Percentiles rank a stretch among this genome's conserved stretches.
Conservation (phyloP, 306 rosid genomes). For the Abrus pulchellus region DNA sequence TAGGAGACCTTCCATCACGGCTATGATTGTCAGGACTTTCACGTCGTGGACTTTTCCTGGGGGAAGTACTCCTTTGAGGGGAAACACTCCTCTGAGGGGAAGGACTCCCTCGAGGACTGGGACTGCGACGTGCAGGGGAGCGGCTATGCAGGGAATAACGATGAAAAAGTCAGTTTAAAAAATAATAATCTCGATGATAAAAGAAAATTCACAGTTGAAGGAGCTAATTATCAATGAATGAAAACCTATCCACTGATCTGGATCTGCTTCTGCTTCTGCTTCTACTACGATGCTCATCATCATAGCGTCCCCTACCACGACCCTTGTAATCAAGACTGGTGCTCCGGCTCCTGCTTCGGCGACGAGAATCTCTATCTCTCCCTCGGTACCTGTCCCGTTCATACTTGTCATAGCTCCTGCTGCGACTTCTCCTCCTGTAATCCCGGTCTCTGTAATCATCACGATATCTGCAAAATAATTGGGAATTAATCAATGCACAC, state of each 20-base stretch:
- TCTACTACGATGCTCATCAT: slow-evolving; percentile 67
- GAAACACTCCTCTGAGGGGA: slow-evolving; percentile 63
- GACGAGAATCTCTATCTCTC: slow-evolving; percentile 65
- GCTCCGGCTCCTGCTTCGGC: slow-evolving; percentile 80
- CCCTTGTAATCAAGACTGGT: slow-evolving; percentile 74
- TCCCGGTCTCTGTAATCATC: slow-evolving; percentile 74
- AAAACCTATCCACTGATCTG: slow-evolving; percentile 74
- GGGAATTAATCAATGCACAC: not conserved
- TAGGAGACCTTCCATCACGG: slow-evolving; percentile 59
- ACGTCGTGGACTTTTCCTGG: slow-evolving; percentile 60
- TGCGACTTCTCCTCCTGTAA: slow-evolving; percentile 74
- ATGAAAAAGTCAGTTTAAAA: not conserved
- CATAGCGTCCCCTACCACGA: slow-evolving; percentile 70
- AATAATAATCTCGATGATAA: not conserved
- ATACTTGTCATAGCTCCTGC: slow-evolving; percentile 76
- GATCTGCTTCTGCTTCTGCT: slow-evolving; percentile 74
- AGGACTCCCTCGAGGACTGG: slow-evolving; percentile 67
- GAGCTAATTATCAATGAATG: slow-evolving; percentile 6
- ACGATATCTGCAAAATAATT: slow-evolving; percentile 53
- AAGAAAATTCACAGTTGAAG: slow-evolving; percentile 1
- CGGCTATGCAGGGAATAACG: slow-evolving; percentile 53
- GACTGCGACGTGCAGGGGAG: slow-evolving; percentile 69
- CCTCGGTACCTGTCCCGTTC: slow-evolving; percentile 73
- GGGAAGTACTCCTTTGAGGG: slow-evolving; percentile 65
- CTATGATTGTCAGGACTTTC: slow-evolving; percentile 66